A percentile compares a stretch with the other conserved stretches of the same genome.
Evolutionary conservation across 1,139 yeast species (phyloP).

Genomic region (Blastobotrys apis): DNA sequence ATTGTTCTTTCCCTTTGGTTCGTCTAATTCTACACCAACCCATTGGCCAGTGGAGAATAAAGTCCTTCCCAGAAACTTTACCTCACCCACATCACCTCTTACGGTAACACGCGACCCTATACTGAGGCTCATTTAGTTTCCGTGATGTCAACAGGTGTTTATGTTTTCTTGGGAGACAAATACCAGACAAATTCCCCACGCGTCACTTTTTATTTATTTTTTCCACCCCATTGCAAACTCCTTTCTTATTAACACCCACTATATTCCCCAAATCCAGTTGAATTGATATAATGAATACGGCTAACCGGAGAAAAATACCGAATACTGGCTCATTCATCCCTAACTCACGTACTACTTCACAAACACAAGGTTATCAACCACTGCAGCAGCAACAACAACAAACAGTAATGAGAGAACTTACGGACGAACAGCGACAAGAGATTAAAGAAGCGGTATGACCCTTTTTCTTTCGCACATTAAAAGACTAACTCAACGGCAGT

Average conservation of each 20-base stretch:
- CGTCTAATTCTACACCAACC: conserved; percentile 73
- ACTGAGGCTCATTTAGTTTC: conserved; percentile 16
- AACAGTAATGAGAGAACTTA: conserved; percentile 45
- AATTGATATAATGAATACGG: conserved; percentile 12
- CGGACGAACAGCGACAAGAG: conserved; percentile 89
- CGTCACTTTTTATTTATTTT: background rate
- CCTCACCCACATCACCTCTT: conserved; percentile 24
- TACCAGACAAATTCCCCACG: too few relatives aligned
- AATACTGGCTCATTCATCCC: conserved; percentile 5
- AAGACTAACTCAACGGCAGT: conserved; percentile 32
- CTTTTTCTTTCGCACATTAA: background rate
- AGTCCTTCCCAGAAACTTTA: conserved; percentile 44
- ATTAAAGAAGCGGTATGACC: conserved; percentile 72
- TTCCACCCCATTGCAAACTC: background rate
- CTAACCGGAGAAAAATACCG: conserved; percentile 9
- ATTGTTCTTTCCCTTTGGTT: conserved; percentile 68
- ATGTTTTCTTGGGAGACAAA: too few relatives aligned
- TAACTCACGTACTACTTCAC: conserved; percentile 2
- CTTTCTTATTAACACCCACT: background rate
- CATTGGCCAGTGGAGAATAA: conserved; percentile 56
- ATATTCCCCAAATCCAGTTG: background rate
- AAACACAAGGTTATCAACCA: too few relatives aligned
- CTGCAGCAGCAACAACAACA: conserved; percentile 4
- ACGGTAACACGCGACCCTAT: conserved; percentile 25
- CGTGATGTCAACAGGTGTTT: too few relatives aligned